phyloP scores from a whole-genome alignment of 306 rosid species.

The Luffa aegyptiaca region DNA sequence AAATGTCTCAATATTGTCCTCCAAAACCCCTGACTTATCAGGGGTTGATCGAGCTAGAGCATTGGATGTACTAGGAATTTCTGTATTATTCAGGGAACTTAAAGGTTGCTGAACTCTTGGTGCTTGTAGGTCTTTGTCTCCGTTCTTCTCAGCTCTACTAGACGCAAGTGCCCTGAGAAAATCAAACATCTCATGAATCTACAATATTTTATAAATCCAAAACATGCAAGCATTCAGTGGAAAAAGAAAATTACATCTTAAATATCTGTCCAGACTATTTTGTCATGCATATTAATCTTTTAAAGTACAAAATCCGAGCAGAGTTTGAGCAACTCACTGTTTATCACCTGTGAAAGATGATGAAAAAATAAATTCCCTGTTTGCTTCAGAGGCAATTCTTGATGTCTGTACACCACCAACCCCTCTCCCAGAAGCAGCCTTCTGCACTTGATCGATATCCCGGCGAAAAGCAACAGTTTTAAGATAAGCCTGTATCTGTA shows the following conservation, averaged over 20 bases:
- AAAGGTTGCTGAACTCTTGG: constrained; percentile 20
- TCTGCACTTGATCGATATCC: constrained; percentile 87
- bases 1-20: constrained; percentile 70
- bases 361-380: constrained; percentile 86
- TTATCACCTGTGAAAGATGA: constrained; percentile 87
- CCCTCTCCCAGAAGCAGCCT: constrained; percentile 72
- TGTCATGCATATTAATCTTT: constrained; percentile 4
- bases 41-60: constrained; percentile 24
- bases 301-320: constrained; percentile 11
- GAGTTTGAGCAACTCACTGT: constrained; percentile 43
- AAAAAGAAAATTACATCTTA: constrained; percentile 4
- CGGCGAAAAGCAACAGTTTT: constrained; percentile 97
- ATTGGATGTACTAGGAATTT: constrained; percentile 28
- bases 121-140: constrained; percentile 32
- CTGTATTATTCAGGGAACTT: constrained; percentile 20
- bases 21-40: constrained; percentile 31
- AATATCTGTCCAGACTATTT: neutral
- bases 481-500: constrained; percentile 89
- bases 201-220: neutral
- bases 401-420: constrained; percentile 84
- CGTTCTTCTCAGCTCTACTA: constrained; percentile 35
- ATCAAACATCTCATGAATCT: constrained; percentile 7
- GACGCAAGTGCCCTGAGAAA: constrained; percentile 55
- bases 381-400: constrained; percentile 84
- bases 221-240: constrained; percentile 4